These are phyloP conservation scores for Candolleomyces aberdarensis DNA, from an alignment of 768 basidiomycete genomes.

Conservation along the genomic window DNA sequence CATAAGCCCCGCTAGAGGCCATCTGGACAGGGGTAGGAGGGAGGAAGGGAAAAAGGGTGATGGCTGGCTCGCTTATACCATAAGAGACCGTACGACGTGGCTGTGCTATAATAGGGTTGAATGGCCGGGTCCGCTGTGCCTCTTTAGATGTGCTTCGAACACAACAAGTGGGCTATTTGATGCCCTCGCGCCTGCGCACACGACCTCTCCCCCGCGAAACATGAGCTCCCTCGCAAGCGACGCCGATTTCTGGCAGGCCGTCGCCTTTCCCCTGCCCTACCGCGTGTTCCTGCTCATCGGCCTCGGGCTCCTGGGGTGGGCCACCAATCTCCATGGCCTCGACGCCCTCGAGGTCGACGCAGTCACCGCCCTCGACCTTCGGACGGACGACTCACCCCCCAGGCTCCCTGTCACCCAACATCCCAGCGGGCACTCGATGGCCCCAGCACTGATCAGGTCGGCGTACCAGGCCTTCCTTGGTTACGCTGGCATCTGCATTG, in stretches of 20 bases:
- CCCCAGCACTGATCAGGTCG: neutral
- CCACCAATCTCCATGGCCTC: constrained; percentile 87
- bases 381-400: constrained; percentile 28
- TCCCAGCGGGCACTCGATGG: neutral
- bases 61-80: neutral
- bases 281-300: constrained; percentile 81
- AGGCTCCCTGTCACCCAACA: constrained; percentile 4
- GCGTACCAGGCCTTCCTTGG: constrained; percentile 54
- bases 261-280: constrained; percentile 85
- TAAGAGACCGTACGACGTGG: neutral
- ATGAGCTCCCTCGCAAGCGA: constrained; percentile 5
- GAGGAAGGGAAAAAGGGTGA: constrained; percentile 1
- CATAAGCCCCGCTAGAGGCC: constrained; percentile 38
- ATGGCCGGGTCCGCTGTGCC: no score
- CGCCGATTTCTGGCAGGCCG: constrained; percentile 46
- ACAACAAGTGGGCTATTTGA: neutral
- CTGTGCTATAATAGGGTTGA: neutral
- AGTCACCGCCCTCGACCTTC: constrained; percentile 65
- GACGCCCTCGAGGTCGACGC: constrained; percentile 72
- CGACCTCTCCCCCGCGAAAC: constrained; percentile 8
- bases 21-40: constrained; percentile 17
- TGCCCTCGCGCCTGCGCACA: neutral
- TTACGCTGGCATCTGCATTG: constrained; percentile 59
- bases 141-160: no score
- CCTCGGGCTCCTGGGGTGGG: constrained; percentile 86